Evolutionary conservation across 305 asterid species (phyloP).

Genomic region (Fraxinus angustifolia): DNA sequence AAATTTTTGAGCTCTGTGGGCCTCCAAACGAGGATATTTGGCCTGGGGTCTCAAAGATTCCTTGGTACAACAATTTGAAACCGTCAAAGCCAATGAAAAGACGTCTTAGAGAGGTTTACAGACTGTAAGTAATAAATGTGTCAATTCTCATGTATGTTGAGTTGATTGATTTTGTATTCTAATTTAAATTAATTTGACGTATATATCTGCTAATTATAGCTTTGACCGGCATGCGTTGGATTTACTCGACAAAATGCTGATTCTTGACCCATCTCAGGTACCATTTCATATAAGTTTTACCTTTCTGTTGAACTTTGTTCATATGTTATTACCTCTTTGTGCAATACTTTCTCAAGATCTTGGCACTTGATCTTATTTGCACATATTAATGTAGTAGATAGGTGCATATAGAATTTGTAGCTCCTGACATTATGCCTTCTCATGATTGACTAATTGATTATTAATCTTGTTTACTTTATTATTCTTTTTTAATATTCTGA

Average conservation of each 20-base stretch:
- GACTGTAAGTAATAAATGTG: slow-evolving; percentile 58
- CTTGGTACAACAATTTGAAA: slow-evolving; percentile 85
- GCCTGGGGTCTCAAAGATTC: slow-evolving; percentile 93
- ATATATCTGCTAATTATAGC: slow-evolving; percentile 34
- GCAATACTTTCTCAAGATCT: neutral
- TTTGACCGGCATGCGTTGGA: slow-evolving; percentile 92
- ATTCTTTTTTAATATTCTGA: neutral
- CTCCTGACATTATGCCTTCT: neutral
- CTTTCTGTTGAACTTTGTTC: neutral
- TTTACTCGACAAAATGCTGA: slow-evolving; percentile 77
- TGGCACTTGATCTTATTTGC: slow-evolving; percentile 3
- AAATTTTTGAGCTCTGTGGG: slow-evolving; percentile 82
- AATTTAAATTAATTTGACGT: slow-evolving; percentile 10
- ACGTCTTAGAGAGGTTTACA: slow-evolving; percentile 76
- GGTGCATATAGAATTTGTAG: neutral
- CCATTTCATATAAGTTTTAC: neutral
- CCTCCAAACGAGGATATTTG: slow-evolving; percentile 77
- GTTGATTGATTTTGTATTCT: slow-evolving; percentile 4
- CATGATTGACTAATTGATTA: neutral
- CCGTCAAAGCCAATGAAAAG: slow-evolving; percentile 72
- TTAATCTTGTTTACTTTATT: slow-evolving; percentile 8
- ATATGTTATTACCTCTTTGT: neutral
- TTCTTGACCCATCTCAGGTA: slow-evolving; percentile 93
- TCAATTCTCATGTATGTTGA: neutral
- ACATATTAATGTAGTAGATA: neutral